Base-by-base conservation (phyloP, 2,329 filamentous ascomycete genomes). In the Cercospora canescens region DNA sequence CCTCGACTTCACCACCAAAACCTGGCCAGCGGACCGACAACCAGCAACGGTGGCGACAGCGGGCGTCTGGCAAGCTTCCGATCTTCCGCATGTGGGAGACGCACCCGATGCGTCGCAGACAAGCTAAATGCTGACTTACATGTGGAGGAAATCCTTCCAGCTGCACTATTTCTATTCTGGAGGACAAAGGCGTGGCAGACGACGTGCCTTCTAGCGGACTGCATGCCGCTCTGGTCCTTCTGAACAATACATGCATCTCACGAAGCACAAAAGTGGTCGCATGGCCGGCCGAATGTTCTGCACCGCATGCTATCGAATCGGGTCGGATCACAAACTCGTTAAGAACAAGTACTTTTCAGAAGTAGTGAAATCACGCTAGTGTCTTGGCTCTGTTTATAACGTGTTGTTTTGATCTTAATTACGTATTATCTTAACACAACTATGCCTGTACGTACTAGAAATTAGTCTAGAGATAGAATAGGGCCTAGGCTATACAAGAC, bases 71-170 rank as follows among this genome's bases (percentile, higher is more conserved):
- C 48, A 1, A 18, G n/a, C 24, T n/a, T 54, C 18, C 18, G 1
- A 26, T 37, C 8, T 24, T 32, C 28, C 11, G 26, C 37, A 60
- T 45, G 28, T 45, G 57, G 34, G 48, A 45, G n/a, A 28, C 8
- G 37, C 57, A 21, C 12, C 57, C 50, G 50, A 55, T 32, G 48
- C 30, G 21, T 28, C 30, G 30, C 32, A 58, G n/a, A 7, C 55
- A 39, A 14, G 55, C 55, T 58, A 58, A 39, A 54, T 54, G 60
- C 45, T 62, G 45, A 62, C 60, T 24, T 26, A 21, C 18, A 24
- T 24, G 18, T 26, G 12, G 6, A 26, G 16, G n/a, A 7, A 12
- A 55, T 62, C 60, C 60, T 62, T 14, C 21, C 14, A 30, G 37
- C 57, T 60, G 57, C 57, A 48, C 26, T 21, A 30, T 12, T 41